phyloP scores from a whole-genome alignment of 495 filamentous ascomycete species.

The Aspergillus olivimuriae region DNA sequence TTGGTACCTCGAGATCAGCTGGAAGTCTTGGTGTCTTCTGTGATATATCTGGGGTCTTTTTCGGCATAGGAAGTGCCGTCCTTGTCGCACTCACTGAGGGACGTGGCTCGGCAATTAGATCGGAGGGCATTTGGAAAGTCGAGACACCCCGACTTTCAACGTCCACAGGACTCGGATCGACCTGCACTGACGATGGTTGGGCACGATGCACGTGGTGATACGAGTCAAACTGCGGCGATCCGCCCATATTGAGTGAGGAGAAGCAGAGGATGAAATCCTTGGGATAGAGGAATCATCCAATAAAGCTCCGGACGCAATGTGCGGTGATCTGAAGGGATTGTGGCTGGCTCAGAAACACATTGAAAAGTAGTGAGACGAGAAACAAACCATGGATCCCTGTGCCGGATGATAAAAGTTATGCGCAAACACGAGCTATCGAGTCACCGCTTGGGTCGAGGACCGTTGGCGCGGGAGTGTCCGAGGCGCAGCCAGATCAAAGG shows the following conservation, averaged over 20 bases:
- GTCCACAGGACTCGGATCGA: slow-evolving; percentile 17
- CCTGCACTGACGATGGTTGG: slow-evolving; percentile 18
- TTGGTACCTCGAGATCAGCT: no score
- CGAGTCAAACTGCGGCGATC: slow-evolving; percentile 12
- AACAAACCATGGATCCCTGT: neutral
- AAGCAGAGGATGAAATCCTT: neutral
- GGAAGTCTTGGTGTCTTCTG: no score
- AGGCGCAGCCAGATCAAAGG: slow-evolving; percentile 6
- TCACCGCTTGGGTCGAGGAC: slow-evolving; percentile 8
- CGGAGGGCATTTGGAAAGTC: neutral
- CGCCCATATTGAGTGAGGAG: slow-evolving; percentile 7
- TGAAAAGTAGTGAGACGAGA: neutral
- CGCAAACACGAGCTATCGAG: neutral
- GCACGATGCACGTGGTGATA: slow-evolving; percentile 17
- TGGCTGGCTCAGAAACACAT: neutral
- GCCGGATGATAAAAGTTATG: no score
- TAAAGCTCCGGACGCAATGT: no score
- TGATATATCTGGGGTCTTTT: no score
- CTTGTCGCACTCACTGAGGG: no score
- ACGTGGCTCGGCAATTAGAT: neutral
- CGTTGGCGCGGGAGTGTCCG: slow-evolving; percentile 6
- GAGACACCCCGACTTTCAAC: slow-evolving; percentile 2
- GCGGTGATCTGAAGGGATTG: no score
- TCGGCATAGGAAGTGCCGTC: no score
- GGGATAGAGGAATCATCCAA: neutral